Evolutionary conservation across 371 early-diverging fungal genomes (phyloP).

Genomic region (Parasitella parasitica): DNA sequence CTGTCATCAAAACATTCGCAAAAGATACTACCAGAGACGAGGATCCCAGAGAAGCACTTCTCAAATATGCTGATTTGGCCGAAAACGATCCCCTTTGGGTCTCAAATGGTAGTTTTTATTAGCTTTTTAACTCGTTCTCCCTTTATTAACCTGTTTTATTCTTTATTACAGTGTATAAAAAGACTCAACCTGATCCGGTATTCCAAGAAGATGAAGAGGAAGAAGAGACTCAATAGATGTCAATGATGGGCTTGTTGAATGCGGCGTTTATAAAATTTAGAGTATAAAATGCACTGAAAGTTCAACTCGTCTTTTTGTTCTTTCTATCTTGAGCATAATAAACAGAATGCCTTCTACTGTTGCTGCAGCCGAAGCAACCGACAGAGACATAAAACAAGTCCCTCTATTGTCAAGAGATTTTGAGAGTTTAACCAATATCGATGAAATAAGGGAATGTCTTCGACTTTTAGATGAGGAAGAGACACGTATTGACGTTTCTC

Average conservation of each 20-base stretch:
- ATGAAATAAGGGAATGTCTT: constrained; percentile 66
- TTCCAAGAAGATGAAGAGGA: constrained; percentile 69
- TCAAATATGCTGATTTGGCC: constrained; percentile 85
- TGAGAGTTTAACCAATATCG: constrained; percentile 57
- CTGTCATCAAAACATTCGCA: constrained; percentile 77
- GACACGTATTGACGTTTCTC: constrained; percentile 59
- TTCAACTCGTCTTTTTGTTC: no score
- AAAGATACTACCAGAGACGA: constrained; percentile 88
- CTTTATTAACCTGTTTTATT: not conserved
- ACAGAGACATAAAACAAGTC: not conserved
- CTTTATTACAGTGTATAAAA: constrained; percentile 70
- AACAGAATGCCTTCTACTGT: not conserved
- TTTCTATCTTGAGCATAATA: not conserved
- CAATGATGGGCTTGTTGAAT: not conserved
- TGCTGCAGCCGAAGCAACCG: not conserved
- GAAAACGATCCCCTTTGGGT: constrained; percentile 88
- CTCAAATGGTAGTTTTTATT: constrained; percentile 61
- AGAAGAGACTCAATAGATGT: constrained; percentile 55
- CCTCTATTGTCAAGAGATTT: constrained; percentile 2
- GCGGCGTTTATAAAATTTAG: not conserved
- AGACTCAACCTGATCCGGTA: constrained; percentile 80
- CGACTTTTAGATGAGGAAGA: constrained; percentile 68
- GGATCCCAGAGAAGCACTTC: constrained; percentile 94
- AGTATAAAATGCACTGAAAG: no score
- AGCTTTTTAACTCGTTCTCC: not conserved